Evolutionary conservation across 768 basidiomycete species (phyloP).

Genomic region (Tephrocybe sp.): DNA sequence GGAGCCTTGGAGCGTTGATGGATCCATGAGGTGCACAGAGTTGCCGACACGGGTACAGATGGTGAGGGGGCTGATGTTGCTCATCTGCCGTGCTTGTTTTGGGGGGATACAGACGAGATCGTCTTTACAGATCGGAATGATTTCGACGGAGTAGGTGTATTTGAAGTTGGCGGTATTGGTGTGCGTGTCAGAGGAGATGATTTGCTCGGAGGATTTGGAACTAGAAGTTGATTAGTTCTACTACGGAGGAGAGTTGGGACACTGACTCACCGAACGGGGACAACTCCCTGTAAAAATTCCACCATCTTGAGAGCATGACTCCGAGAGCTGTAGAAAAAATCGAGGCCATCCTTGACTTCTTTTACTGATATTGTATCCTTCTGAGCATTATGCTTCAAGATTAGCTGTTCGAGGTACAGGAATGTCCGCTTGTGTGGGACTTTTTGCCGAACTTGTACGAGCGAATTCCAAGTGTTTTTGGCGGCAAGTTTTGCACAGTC

Average conservation of each 20-base stretch:
- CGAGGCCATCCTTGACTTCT: constrained; percentile 92
- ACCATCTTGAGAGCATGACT: constrained; percentile 96
- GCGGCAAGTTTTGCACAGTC: constrained; percentile 93
- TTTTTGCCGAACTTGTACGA: constrained; percentile 99
- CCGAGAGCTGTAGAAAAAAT: constrained; percentile 93
- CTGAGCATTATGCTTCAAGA: constrained; percentile 94
- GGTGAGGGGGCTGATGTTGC: constrained; percentile 87
- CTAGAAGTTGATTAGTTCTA: constrained; percentile 34
- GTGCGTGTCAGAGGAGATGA: constrained; percentile 92
- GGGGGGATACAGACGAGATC: constrained; percentile 89
- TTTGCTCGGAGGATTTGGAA: constrained; percentile 91
- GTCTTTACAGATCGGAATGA: constrained; percentile 96
- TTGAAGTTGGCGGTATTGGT: constrained; percentile 94
- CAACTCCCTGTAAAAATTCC: constrained; percentile 86
- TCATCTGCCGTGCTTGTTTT: constrained; percentile 78
- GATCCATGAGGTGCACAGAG: constrained; percentile 89
- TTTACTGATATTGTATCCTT: constrained; percentile 93
- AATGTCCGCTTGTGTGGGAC: constrained; percentile 98
- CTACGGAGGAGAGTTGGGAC: constrained; percentile 1
- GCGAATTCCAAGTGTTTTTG: constrained; percentile 98
- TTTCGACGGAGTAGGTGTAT: constrained; percentile 97
- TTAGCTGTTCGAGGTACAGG: constrained; percentile 94
- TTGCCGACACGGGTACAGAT: constrained; percentile 92
- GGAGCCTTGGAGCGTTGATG: constrained; percentile 77
- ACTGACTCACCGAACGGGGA: constrained; percentile 73